Percentiles rank a stretch among this genome's conserved stretches.
phyloP scores from a whole-genome alignment of 2,329 filamentous ascomycete species.

The Aureobasidium sp. region DNA sequence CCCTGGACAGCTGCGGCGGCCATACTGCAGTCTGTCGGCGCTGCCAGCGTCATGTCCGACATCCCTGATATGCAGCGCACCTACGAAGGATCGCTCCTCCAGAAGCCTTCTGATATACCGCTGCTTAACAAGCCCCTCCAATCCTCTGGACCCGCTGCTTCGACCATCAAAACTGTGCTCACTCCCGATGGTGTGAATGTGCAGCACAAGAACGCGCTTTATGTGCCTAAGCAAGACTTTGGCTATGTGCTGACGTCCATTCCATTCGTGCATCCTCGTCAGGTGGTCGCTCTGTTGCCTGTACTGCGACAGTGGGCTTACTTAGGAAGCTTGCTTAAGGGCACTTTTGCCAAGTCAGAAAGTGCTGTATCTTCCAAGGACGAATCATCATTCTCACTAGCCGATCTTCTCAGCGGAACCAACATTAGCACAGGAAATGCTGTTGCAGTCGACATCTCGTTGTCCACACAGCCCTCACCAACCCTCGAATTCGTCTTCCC shows the following conservation, averaged over 20 bases:
- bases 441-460: conserved; percentile 24
- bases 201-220: conserved; percentile 50
- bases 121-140: conserved; percentile 8
- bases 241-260: conserved; percentile 58
- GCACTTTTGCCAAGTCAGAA: conserved; percentile 41
- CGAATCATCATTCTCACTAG: conserved; percentile 10
- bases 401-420: conserved; percentile 9
- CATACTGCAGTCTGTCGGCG: conserved; percentile 47
- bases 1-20: conserved; percentile 55
- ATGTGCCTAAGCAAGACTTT: conserved; percentile 65
- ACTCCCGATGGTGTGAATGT: conserved; percentile 16
- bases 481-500: conserved; percentile 20
- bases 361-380: conserved; percentile 24
- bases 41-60: neutral
- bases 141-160: conserved; percentile 6
- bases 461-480: conserved; percentile 25
- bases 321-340: conserved; percentile 54
- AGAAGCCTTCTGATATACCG: neutral
- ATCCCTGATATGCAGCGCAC: neutral
- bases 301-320: conserved; percentile 67
- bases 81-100: conserved; percentile 5
- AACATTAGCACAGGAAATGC: neutral
- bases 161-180: conserved; percentile 10
- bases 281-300: conserved; percentile 66
- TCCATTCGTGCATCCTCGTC: conserved; percentile 68